Base-by-base conservation (phyloP, 805 yeast genomes). In the Suhomyces prunicola region DNA sequence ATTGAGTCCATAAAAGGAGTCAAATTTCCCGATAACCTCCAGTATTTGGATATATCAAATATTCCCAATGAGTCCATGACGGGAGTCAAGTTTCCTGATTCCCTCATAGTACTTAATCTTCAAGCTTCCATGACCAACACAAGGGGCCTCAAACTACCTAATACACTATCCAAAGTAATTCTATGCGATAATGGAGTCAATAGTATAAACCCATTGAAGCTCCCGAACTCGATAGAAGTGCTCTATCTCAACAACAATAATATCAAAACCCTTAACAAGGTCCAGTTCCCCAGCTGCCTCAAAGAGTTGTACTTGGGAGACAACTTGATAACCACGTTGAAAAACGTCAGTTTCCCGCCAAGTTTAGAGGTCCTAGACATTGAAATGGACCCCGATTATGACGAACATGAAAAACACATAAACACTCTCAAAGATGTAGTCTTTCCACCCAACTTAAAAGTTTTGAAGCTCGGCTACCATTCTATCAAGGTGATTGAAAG, bases 61-160 rank as follows among this genome's bases (percentile, higher is more conserved):
- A 68, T 75, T 7, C 79, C 80, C 3, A 76, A 74, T 55, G 80
- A 76, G 56, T 68, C 76, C 8, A 75, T 76, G 80, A 70, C 78
- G 0, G 78, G 79, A 1, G 67, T 76, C n/a, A 75, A 72, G 53
- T 74, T 76, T 49, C 80, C 80, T 1, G 80, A 76, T 50, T 65
- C 60, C 62, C 58, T 71, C 29, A 59, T 60, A 22, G 64, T 63
- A 1, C 66, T 76, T 48, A 76, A 76, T 53, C 58, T 76, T 10
- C 79, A 74, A 57, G 72, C 71, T 50, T 72, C 78, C 2, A 76
- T 75, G 79, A 73, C 78, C 5, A 74, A 66, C 54, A 74, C 78
- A 1, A 58, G 80, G 48, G 79, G 79, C 0, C 61, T 76, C 31
- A 76, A 74, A 54, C 57, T 76, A 31, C 78, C 79, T 1, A 63